Base-by-base conservation (phyloP, 345 rosid genomes). In the Erucastrum elatum region DNA sequence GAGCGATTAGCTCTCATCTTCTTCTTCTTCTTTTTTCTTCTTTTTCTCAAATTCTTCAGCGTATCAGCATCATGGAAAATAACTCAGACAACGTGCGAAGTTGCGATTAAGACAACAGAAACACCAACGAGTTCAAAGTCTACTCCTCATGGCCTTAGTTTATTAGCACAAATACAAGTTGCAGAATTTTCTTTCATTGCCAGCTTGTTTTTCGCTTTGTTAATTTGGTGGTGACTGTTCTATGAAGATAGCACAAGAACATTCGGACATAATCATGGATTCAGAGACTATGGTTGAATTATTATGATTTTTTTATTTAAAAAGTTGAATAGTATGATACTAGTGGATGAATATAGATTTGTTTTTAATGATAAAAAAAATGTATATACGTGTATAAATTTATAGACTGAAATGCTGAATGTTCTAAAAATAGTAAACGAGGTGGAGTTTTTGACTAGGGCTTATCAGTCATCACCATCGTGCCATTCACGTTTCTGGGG, bases 1-100 rank as follows among this genome's bases (percentile, higher is more conserved):
- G 64, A 78, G 74, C 8, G 25, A 49, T 70, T 4, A 60, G 64
- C 64, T 56, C 41, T 67, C 82, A 66, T 78, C 29, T 21, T 60
- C 46, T 56, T 13, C 25, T 17, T 13, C 9, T 66, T 58, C 5
- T 56, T 7, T 0, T 2, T 37, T 3, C 3, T 13, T 33, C 2
- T 3, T 8, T 44, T n/a, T 5, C 64, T 6, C 2, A 31, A 67
- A 26, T 6, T 69, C 53, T 5, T 72, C 39, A 66, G 68, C 8
- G 34, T 39, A 21, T 25, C 72, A 72, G 44, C 31, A 8, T 66
- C 64, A 69, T 9, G 30, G 15, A 2, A 35, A 59, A 34, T 26
- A 16, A 15, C 1, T 0, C 13, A 39, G 41, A 53, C 31, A 21
- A 72, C 66, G 49, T 59, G 63, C 63, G 31, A 59, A 25, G 63